A percentile compares a stretch with the other conserved stretches of the same genome.
phyloP scores from a whole-genome alignment of 495 filamentous ascomycete genomes.

The Pseudevernia furfuracea region DNA sequence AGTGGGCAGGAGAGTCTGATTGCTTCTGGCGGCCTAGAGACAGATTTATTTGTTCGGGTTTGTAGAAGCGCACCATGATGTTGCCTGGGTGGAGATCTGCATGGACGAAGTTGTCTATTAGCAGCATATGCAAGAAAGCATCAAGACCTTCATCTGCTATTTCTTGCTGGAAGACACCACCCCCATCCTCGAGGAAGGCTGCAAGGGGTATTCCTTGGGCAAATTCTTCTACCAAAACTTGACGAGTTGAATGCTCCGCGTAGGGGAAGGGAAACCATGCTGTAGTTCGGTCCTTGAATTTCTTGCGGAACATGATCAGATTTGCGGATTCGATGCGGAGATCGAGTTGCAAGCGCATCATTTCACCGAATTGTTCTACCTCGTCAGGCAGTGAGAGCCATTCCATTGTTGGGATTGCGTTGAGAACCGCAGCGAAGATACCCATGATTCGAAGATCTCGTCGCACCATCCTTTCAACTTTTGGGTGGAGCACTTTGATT shows the following conservation, averaged over 20 bases:
- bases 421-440: slow-evolving; percentile 81
- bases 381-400: slow-evolving; percentile 97
- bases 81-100: slow-evolving; percentile 98
- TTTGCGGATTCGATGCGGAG: slow-evolving; percentile 92
- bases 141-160: slow-evolving; percentile 95
- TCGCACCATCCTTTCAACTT: slow-evolving; percentile 78
- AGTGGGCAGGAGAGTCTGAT: slow-evolving; percentile 47
- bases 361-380: slow-evolving; percentile 86
- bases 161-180: slow-evolving; percentile 85
- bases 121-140: slow-evolving; percentile 94
- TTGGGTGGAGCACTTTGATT: slow-evolving; percentile 91
- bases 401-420: slow-evolving; percentile 87
- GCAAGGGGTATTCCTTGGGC: slow-evolving; percentile 87
- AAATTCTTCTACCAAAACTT: slow-evolving; percentile 93
- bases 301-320: slow-evolving; percentile 75
- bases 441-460: slow-evolving; percentile 89
- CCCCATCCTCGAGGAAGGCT: slow-evolving; percentile 82
- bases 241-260: slow-evolving; percentile 77
- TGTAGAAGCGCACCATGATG: slow-evolving; percentile 99
- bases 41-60: slow-evolving; percentile 62
- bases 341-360: slow-evolving; percentile 97
- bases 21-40: slow-evolving; percentile 45
- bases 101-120: slow-evolving; percentile 97
- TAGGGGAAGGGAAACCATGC: slow-evolving; percentile 97
- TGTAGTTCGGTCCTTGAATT: slow-evolving; percentile 82